Evolutionary conservation across 2,329 filamentous ascomycete species (phyloP), one percentile per base, ranked within the genome.

Genomic region (Verruconis gallopava): DNA sequence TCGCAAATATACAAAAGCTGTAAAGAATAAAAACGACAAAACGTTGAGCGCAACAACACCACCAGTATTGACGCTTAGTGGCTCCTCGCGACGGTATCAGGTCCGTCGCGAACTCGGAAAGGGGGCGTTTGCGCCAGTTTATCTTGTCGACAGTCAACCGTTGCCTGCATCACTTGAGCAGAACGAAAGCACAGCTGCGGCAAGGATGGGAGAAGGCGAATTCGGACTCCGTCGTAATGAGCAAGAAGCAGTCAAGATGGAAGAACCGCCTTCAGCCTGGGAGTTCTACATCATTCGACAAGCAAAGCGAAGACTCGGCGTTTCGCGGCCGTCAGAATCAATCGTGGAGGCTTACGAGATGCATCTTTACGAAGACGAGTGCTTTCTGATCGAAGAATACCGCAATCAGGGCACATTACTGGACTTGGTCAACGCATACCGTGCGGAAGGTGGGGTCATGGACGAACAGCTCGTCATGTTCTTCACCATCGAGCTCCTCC

Each of bases 271-370:
- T 0, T 81, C 79, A 3, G 72, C 83, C 0, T 98, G 91, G 91
- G 91, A 98, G 56, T 98, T 96, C 56, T 83, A 94, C 62, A 93
- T 98, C 61, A 85, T 96, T 67, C 80, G 85, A 1, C 75, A 85
- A 43, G 77, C 83, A 2, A 84, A 89, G 48, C 67, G 73, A 17
- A 81, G 91, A 1, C 69, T 98, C 0, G 81, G 79, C 0, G 71
- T 79, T 1, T 73, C 62, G 5, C 78, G 89, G 12, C 80, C 81
- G 0, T 71, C 77, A 1, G 77, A 84, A 3, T 93, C 84, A 12
- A 70, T 98, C 45, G 77, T 93, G 1, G 73, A 77, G 28, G 89
- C 82, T 0, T 82, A 94, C 50, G 89, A 95, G 57, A 77, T 95
- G 67, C 91, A 96, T 55, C 71, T 95, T 5, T 96, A 89, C 67